Conservation (phyloP, 176 grass and related monocot species). For the Poa annua region DNA sequence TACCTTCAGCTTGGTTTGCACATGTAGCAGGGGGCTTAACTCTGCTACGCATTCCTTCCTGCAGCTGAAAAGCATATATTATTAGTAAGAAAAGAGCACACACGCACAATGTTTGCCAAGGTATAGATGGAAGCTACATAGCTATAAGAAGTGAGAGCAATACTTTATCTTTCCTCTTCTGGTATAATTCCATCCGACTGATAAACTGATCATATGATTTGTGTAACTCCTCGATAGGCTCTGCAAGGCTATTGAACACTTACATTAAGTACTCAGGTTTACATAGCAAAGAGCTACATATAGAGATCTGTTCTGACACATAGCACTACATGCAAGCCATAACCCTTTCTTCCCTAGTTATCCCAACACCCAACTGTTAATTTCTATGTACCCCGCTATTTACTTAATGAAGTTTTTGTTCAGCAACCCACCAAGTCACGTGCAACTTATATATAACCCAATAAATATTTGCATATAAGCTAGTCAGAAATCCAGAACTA, state of each 20-base stretch:
- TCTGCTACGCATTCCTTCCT: slow-evolving; percentile 54
- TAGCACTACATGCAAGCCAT: background rate
- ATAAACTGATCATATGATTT: slow-evolving; percentile 80
- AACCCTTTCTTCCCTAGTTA: background rate
- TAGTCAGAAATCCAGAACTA: background rate
- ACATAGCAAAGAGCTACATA: background rate
- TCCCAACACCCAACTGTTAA: background rate
- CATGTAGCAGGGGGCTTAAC: slow-evolving; percentile 32
- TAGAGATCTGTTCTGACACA: background rate
- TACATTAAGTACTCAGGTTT: slow-evolving; percentile 39
- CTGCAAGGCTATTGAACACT: slow-evolving; percentile 70
- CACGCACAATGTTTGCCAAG: slow-evolving; percentile 14
- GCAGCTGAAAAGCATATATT: slow-evolving; percentile 41
- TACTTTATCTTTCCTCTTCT: slow-evolving; percentile 82
- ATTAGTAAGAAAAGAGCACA: slow-evolving; percentile 21
- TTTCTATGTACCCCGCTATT: background rate
- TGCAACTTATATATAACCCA: background rate
- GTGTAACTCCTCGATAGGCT: slow-evolving; percentile 76
- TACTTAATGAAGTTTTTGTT: background rate
- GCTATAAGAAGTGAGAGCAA: slow-evolving; percentile 1
- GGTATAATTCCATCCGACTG: slow-evolving; percentile 60
- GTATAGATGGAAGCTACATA: background rate
- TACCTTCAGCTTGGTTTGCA: slow-evolving; percentile 46
- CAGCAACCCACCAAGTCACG: background rate
- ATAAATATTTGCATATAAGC: background rate